Conservation (phyloP, 768 basidiomycete genomes). For the Psilocybe cyanescens region DNA sequence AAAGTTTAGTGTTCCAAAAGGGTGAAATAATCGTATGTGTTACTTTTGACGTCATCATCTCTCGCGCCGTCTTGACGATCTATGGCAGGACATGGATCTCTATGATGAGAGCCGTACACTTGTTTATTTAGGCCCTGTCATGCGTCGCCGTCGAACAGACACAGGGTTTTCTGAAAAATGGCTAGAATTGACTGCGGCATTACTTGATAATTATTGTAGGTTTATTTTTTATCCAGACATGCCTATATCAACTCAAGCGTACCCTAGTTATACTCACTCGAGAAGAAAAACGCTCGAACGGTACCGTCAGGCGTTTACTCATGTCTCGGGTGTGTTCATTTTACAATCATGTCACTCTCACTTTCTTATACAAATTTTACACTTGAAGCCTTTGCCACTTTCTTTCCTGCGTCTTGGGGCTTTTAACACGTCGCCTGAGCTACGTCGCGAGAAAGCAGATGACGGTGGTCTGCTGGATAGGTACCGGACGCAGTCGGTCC, state of each 20-base stretch:
- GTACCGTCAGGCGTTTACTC: slow-evolving; percentile 52
- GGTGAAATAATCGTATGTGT: slow-evolving; percentile 81
- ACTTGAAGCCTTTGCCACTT: slow-evolving; percentile 73
- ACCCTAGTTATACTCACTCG: slow-evolving; percentile 65
- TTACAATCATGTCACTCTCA: not conserved
- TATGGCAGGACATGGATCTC: slow-evolving; percentile 76
- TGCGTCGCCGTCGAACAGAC: slow-evolving; percentile 64
- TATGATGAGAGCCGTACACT: slow-evolving; percentile 77
- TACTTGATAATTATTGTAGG: slow-evolving; percentile 82
- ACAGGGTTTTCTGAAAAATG: slow-evolving; percentile 65
- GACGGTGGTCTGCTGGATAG: slow-evolving; percentile 61
- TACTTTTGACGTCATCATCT: not conserved
- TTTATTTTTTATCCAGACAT: slow-evolving; percentile 1
- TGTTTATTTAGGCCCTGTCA: slow-evolving; percentile 67
- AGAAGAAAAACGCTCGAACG: slow-evolving; percentile 59
- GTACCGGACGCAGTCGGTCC: slow-evolving; percentile 52
- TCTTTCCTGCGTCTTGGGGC: slow-evolving; percentile 75
- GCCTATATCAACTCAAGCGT: not conserved
- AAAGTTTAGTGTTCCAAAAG: slow-evolving; percentile 72
- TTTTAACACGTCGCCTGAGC: slow-evolving; percentile 64
- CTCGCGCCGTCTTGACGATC: not conserved
- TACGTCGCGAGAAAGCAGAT: slow-evolving; percentile 64
- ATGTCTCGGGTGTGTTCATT: slow-evolving; percentile 62
- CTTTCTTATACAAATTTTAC: not conserved
- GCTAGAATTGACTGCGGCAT: slow-evolving; percentile 65